phyloP scores from a whole-genome alignment of 805 yeast genomes.

The Candida vaughaniae region DNA sequence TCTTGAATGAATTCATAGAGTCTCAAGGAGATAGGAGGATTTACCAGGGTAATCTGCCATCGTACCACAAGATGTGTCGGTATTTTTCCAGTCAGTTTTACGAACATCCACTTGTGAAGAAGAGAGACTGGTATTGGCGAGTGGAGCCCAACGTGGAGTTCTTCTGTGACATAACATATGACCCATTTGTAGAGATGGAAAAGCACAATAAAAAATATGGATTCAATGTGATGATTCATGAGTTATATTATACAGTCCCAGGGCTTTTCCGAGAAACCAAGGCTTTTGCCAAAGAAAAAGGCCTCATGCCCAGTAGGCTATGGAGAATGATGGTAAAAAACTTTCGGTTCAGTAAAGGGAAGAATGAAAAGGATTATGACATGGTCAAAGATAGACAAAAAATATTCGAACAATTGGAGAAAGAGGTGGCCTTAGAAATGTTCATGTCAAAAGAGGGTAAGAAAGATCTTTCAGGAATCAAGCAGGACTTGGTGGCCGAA shows the following conservation, averaged over 20 bases:
- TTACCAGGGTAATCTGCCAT: constrained; percentile 76
- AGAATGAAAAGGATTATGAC: constrained; percentile 21
- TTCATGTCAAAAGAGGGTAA: constrained; percentile 22
- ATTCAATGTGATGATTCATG: constrained; percentile 76
- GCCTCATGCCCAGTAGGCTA: constrained; percentile 52
- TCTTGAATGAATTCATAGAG: constrained; percentile 56
- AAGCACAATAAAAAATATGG: constrained; percentile 72
- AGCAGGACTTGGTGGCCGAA: constrained; percentile 29
- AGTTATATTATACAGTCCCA: constrained; percentile 79
- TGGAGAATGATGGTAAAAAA: constrained; percentile 65
- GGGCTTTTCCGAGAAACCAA: constrained; percentile 72
- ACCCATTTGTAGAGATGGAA: constrained; percentile 84
- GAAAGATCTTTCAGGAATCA: constrained; percentile 20
- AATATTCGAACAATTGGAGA: constrained; percentile 28
- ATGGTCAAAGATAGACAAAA: constrained; percentile 17
- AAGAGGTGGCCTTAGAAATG: constrained; percentile 23
- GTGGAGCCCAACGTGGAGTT: constrained; percentile 92
- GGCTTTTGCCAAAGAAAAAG: constrained; percentile 50
- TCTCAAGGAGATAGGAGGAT: constrained; percentile 81
- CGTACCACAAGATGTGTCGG: constrained; percentile 96
- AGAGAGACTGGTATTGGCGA: constrained; percentile 92
- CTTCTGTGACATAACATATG: constrained; percentile 88
- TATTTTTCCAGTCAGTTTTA: constrained; percentile 82
- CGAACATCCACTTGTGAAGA: constrained; percentile 69
- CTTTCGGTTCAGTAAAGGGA: constrained; percentile 23